phyloP scores from a whole-genome alignment of 208 protist genomes.

The Angomonas ambiguus region DNA sequence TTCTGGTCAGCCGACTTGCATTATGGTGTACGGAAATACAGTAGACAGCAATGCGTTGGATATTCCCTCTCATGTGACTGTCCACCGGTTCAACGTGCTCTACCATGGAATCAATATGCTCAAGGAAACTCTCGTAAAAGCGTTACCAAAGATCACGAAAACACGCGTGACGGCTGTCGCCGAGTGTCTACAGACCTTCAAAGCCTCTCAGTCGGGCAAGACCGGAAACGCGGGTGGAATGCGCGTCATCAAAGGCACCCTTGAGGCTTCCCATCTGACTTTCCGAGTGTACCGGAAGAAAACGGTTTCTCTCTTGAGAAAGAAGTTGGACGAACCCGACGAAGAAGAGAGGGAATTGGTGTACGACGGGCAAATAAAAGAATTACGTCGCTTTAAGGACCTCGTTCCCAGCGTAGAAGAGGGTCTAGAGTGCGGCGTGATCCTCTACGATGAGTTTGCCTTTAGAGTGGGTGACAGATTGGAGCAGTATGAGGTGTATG shows the following conservation, averaged over 20 bases:
- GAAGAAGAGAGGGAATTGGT: constrained; percentile 51
- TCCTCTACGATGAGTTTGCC: constrained; percentile 84
- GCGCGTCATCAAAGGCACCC: constrained; percentile 70
- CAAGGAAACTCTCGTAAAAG: constrained; percentile 68
- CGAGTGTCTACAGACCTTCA: constrained; percentile 81
- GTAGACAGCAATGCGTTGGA: constrained; percentile 57
- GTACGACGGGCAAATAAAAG: constrained; percentile 84
- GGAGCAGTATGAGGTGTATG: constrained; percentile 71
- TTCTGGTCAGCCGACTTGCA: constrained; percentile 61
- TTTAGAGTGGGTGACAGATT: constrained; percentile 75
- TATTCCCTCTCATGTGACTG: constrained; percentile 65
- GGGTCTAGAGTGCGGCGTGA: constrained; percentile 86
- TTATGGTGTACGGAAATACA: constrained; percentile 81
- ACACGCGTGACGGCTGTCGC: constrained; percentile 61
- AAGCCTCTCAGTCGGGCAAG: constrained; percentile 77
- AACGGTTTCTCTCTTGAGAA: constrained; percentile 9
- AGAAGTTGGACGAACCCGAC: constrained; percentile 2
- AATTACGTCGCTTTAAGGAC: constrained; percentile 87
- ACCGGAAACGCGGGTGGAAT: constrained; percentile 82
- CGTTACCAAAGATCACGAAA: constrained; percentile 62
- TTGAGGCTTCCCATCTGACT: constrained; percentile 53
- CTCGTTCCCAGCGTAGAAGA: constrained; percentile 78
- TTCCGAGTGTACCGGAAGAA: constrained; percentile 69
- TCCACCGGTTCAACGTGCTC: constrained; percentile 78
- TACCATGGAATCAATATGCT: constrained; percentile 86